Evolutionary conservation across 2,329 filamentous ascomycete species (phyloP).

Genomic region (Gnomoniopsis smithogilvyi): DNA sequence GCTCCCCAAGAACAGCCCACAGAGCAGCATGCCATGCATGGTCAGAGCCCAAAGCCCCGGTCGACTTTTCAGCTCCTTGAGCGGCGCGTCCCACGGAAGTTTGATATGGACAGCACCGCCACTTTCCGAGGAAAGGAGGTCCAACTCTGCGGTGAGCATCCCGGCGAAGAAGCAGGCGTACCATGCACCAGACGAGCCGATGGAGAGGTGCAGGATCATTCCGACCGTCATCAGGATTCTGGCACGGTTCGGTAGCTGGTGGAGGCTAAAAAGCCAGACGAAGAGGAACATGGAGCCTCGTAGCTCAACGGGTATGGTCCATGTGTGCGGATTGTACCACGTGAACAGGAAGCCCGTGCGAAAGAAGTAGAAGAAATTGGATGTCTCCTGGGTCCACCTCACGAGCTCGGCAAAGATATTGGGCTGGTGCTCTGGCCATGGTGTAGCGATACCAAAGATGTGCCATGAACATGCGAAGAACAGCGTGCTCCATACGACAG

Average conservation of each 20-base stretch:
- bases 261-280: constrained; percentile 14
- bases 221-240: constrained; percentile 7
- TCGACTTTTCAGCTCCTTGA: not conserved
- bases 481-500: constrained; percentile 6
- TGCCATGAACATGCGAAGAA: not conserved
- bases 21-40: constrained; percentile 1
- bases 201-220: constrained; percentile 1
- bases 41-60: not conserved
- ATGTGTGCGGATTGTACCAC: constrained; percentile 16
- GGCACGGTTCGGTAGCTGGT: not conserved
- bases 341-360: constrained; percentile 7
- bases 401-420: constrained; percentile 4
- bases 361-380: constrained; percentile 13
- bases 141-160: constrained; percentile 11
- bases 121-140: not conserved
- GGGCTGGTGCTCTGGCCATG: not conserved
- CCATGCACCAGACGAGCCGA: constrained; percentile 1
- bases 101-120: not conserved
- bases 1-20: constrained; percentile 10
- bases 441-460: constrained; percentile 4
- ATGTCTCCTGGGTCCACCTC: constrained; percentile 3
- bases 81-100: constrained; percentile 8
- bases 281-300: constrained; percentile 11
- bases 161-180: constrained; percentile 13
- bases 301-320: constrained; percentile 17